Percentiles rank a stretch among this genome's conserved stretches.
Evolutionary conservation across 371 early-diverging fungal genomes (phyloP).

Genomic region (Dichotomocladium elegans): DNA sequence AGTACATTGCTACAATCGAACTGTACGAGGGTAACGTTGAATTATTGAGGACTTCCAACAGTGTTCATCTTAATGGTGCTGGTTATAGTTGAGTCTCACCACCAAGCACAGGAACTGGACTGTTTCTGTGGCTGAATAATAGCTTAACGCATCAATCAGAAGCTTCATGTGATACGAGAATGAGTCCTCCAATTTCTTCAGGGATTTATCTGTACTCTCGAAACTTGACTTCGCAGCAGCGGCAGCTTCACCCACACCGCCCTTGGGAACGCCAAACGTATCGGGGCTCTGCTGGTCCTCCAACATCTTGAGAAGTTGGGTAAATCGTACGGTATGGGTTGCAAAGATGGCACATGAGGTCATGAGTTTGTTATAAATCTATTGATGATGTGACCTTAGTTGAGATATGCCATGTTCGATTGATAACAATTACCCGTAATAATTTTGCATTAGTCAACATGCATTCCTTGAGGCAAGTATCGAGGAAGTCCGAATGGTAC

Average conservation of each 20-base stretch:
- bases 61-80: no score
- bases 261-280: slow-evolving; percentile 35
- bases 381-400: not conserved
- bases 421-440: slow-evolving; percentile 59
- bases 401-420: not conserved
- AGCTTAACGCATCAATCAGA: slow-evolving; percentile 73
- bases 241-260: slow-evolving; percentile 17
- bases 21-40: not conserved
- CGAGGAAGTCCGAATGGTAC: slow-evolving; percentile 59
- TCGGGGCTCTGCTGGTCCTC: slow-evolving; percentile 37
- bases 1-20: no score
- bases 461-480: slow-evolving; percentile 85
- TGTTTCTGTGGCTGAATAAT: slow-evolving; percentile 72
- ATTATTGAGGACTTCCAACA: no score
- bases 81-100: slow-evolving; percentile 75
- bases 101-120: slow-evolving; percentile 73
- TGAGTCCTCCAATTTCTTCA: slow-evolving; percentile 56
- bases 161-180: slow-evolving; percentile 67
- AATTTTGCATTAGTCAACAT: slow-evolving; percentile 84
- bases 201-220: slow-evolving; percentile 28
- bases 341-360: slow-evolving; percentile 66
- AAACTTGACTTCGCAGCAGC: slow-evolving; percentile 2
- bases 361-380: slow-evolving; percentile 72
- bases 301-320: slow-evolving; percentile 30
- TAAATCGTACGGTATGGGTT: slow-evolving; percentile 49